Conservation (phyloP, 73 alveolate genomes). For the Paramecium primaurelia region DNA sequence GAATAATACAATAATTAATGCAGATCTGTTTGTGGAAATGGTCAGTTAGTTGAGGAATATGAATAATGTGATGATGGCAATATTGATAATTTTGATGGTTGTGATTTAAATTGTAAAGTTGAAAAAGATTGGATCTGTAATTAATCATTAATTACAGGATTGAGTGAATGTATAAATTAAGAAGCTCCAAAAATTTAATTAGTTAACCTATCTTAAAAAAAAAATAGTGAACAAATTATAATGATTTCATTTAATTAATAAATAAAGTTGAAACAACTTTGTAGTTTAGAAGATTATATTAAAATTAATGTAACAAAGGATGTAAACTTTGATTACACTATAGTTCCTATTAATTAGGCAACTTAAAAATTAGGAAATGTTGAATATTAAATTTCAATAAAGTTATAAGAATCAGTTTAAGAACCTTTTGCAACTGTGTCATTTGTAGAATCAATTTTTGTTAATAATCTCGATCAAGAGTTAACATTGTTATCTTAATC, state of each 20-base stretch:
- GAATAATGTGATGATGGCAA: slow-evolving; percentile 8
- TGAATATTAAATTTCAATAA: neutral
- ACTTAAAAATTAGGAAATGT: neutral
- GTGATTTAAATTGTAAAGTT: neutral
- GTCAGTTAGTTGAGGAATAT: neutral
- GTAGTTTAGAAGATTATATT: neutral
- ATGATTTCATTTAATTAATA: neutral
- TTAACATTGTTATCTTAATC: neutral
- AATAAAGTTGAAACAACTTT: neutral
- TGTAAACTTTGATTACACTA: neutral
- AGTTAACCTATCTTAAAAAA: neutral
- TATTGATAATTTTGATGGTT: neutral
- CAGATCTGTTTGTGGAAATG: neutral
- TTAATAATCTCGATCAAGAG: neutral
- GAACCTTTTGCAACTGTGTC: neutral
- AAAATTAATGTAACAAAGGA: neutral
- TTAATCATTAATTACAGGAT: neutral
- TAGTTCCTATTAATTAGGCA: neutral
- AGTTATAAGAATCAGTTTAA: neutral
- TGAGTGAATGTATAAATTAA: neutral
- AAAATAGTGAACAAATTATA: neutral
- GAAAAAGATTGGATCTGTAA: neutral
- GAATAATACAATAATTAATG: neutral
- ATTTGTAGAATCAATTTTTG: neutral
- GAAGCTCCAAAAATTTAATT: neutral